These are phyloP conservation scores for Trichophyton verrucosum DNA, from an alignment of 2,329 filamentous ascomycete species.

Conservation along the genomic window DNA sequence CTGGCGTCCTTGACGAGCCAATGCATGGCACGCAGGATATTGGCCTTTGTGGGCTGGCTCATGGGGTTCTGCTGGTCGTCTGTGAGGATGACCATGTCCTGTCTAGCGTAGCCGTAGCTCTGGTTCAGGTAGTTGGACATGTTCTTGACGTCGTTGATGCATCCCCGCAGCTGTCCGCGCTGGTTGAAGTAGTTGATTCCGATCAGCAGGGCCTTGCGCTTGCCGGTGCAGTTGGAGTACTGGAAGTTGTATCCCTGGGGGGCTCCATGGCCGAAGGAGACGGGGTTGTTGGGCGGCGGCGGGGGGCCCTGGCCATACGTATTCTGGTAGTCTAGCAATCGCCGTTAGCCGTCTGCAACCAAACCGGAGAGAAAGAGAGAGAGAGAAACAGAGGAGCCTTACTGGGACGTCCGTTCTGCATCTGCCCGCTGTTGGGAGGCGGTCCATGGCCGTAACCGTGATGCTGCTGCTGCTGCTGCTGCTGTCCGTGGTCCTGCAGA, in stretches of 20 bases:
- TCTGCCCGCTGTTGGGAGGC: conserved; percentile 25
- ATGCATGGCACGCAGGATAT: conserved; percentile 91
- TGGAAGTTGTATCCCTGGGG: conserved; percentile 72
- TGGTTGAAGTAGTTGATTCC: conserved; percentile 97
- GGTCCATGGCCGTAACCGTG: neutral
- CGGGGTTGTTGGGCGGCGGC: conserved; percentile 53
- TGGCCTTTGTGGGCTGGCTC: conserved; percentile 92
- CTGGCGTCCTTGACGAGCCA: conserved; percentile 91
- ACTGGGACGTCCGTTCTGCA: conserved; percentile 33
- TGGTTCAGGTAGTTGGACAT: conserved; percentile 86
- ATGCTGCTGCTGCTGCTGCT: conserved; percentile 1
- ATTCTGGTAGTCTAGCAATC: conserved; percentile 15
- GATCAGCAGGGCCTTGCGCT: conserved; percentile 77
- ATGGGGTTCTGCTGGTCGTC: conserved; percentile 96
- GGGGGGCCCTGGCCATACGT: conserved; percentile 48
- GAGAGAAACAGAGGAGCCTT: conserved; percentile 10
- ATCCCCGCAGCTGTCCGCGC: conserved; percentile 77
- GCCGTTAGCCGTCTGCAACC: conserved; percentile 8
- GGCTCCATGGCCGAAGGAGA: conserved; percentile 68
- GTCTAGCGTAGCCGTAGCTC: conserved; percentile 81
- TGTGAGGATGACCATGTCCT: conserved; percentile 94
- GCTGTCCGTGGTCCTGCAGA: neutral
- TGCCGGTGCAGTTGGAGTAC: conserved; percentile 82
- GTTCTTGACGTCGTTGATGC: conserved; percentile 95
- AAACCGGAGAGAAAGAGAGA: neutral